Evolutionary conservation across 1,284 basidiomycete genomes (phyloP).

Genomic region (Tilletia caries): DNA sequence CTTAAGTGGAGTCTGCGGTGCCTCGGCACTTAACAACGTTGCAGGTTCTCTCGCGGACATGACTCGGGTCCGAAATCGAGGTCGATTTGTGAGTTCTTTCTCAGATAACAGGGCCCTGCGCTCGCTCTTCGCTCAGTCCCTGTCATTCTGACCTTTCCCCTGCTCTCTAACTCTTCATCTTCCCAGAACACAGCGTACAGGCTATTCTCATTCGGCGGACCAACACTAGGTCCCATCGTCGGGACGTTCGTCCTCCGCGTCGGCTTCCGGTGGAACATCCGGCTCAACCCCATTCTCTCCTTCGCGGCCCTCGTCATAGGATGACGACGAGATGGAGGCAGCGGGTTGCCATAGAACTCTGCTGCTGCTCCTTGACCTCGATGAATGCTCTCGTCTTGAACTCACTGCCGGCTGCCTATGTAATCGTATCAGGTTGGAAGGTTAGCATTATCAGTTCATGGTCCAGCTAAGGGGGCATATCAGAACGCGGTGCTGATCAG

Average conservation of each 20-base stretch:
- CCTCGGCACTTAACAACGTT: slow-evolving; percentile 21
- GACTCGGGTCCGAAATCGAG: slow-evolving; percentile 24
- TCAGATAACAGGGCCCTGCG: too few relatives aligned
- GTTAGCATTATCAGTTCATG: too few relatives aligned
- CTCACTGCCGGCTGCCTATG: too few relatives aligned
- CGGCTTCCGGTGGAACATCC: slow-evolving; percentile 25
- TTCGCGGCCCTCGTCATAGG: slow-evolving; percentile 13
- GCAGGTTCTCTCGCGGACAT: slow-evolving; percentile 26
- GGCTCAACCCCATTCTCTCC: slow-evolving; percentile 18
- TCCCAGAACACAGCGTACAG: slow-evolving; percentile 21
- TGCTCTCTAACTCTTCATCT: not conserved
- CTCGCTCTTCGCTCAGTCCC: too few relatives aligned
- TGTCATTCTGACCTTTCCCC: too few relatives aligned
- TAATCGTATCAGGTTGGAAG: too few relatives aligned
- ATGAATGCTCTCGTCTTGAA: too few relatives aligned
- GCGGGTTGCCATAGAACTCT: too few relatives aligned
- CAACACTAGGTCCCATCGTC: slow-evolving; percentile 20
- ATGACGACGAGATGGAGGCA: too few relatives aligned
- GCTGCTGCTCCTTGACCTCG: too few relatives aligned
- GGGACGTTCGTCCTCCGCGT: slow-evolving; percentile 20
- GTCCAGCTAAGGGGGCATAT: too few relatives aligned
- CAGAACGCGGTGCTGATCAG: too few relatives aligned
- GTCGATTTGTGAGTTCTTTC: slow-evolving; percentile 19
- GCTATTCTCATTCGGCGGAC: slow-evolving; percentile 20
- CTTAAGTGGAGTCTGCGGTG: slow-evolving; percentile 18